Percentiles rank a stretch among this genome's conserved stretches.
Conservation (phyloP, 2,329 filamentous ascomycete species). For the Microcyclospora pomicola region DNA sequence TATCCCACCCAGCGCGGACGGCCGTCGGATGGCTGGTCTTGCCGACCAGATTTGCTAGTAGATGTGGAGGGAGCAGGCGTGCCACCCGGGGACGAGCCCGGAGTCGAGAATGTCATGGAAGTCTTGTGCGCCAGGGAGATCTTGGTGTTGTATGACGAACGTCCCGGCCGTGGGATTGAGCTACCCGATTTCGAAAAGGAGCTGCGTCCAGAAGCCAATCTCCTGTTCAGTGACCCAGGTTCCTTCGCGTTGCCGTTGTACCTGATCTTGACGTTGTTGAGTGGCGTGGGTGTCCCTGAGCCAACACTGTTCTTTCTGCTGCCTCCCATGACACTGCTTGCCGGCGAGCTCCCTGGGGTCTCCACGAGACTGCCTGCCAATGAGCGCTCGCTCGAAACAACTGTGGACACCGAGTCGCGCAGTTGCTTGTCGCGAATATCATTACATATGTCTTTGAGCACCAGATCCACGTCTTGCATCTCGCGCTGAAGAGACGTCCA, state of each 20-base stretch:
- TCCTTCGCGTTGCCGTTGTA: conserved; percentile 1
- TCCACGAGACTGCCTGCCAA: conserved; percentile 29
- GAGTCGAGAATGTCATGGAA: not conserved
- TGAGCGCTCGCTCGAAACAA: conserved; percentile 67
- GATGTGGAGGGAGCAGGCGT: conserved; percentile 8
- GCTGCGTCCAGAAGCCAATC: not conserved
- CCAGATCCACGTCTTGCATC: conserved; percentile 62
- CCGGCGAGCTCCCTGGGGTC: conserved; percentile 48
- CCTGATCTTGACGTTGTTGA: conserved; percentile 14
- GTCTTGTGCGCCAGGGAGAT: not conserved
- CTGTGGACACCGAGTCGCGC: conserved; percentile 83
- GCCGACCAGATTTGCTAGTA: not conserved
- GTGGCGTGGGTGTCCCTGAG: conserved; percentile 28
- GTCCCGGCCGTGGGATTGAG: not conserved
- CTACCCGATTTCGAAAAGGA: too few species aligned
- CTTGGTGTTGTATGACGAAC: not conserved
- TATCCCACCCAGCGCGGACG: conserved; percentile 13
- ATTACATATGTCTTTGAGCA: conserved; percentile 55
- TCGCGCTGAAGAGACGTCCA: conserved; percentile 64
- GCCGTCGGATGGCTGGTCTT: conserved; percentile 7
- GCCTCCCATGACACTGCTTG: conserved; percentile 46
- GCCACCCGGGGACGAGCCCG: not conserved
- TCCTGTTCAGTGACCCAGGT: not conserved
- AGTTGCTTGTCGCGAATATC: conserved; percentile 54
- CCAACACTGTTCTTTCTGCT: conserved; percentile 38